These are phyloP conservation scores for Pichia rugopelliculosa DNA, from an alignment of 805 yeast species.

Conservation along the genomic window DNA sequence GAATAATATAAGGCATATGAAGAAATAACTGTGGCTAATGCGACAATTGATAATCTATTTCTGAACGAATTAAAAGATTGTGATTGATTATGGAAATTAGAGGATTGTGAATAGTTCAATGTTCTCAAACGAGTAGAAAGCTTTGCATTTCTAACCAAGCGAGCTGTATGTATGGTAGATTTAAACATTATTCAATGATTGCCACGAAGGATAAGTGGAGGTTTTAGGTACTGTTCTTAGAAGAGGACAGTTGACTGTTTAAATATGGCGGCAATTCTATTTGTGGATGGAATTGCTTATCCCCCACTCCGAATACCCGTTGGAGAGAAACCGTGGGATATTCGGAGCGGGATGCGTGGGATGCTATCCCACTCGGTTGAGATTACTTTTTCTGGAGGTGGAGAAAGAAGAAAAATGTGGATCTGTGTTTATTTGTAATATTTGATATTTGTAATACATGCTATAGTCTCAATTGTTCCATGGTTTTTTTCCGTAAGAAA, in stretches of 20 bases:
- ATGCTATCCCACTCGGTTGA: not conserved
- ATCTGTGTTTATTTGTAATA: no score
- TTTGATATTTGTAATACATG: no score
- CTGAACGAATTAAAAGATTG: not conserved
- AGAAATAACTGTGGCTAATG: not conserved
- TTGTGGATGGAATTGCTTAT: not conserved
- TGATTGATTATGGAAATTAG: not conserved
- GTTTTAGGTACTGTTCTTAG: no score
- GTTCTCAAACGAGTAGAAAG: not conserved
- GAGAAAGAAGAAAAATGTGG: not conserved
- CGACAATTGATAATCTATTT: not conserved
- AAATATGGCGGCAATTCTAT: not conserved
- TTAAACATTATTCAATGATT: not conserved
- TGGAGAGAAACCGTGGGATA: not conserved
- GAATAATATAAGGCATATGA: not conserved
- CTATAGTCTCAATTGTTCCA: no score
- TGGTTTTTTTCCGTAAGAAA: no score
- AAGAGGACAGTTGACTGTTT: not conserved
- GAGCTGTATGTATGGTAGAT: not conserved
- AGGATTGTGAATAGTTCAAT: not conserved
- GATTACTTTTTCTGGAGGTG: not conserved
- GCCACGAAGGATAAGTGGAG: no score
- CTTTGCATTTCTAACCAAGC: not conserved
- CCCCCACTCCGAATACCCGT: not conserved
- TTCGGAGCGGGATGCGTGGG: not conserved